Evolutionary conservation across 352 stramenopile species (phyloP), one percentile per base, ranked within the genome.

Genomic region (Nothophytophthora sp.): DNA sequence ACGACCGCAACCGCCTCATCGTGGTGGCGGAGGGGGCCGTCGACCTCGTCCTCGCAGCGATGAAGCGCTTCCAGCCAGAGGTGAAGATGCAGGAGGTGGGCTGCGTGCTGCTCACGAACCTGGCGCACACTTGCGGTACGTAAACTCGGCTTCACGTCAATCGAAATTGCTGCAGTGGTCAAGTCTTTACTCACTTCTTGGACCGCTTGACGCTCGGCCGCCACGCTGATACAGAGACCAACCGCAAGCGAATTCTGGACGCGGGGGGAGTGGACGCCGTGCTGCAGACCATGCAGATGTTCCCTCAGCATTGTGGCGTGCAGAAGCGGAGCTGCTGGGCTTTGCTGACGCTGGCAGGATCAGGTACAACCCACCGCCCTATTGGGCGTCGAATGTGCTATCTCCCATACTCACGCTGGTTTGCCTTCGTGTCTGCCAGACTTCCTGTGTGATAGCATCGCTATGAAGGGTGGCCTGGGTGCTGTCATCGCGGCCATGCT

Each of bases 321-420:
- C 90, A 97, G 64, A 85, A 92, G 57, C 67, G 73, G 37, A 79
- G 82, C 20, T 94, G 84, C 34, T 96, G 84, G 84, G 81, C 83
- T 23, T 51, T 98, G 3, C 62, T 91, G 32, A 96, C 85, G 12
- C 58, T 97, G 2, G 77, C 86, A 29, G 75, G 77, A 20, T 92
- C 81, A 53, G 81, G 81, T 91, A 56, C 13, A n/a, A n/a, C n/a
- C n/a, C n/a, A n/a, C n/a, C n/a, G n/a, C n/a, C n/a, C n/a, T n/a
- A n/a, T n/a, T n/a, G n/a, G n/a, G n/a, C n/a, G n/a, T n/a, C n/a
- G n/a, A n/a, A n/a, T n/a, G n/a, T n/a, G n/a, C n/a, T n/a, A n/a
- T n/a, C n/a, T n/a, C n/a, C n/a, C n/a, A 42, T 19, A 9, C 19
- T 16, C 11, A 10, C 10, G 15, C 16, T 4, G 10, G 15, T 6